Evolutionary conservation across 2,329 filamentous ascomycete species (phyloP).

Genomic region (Scedosporium aurantiacum): DNA sequence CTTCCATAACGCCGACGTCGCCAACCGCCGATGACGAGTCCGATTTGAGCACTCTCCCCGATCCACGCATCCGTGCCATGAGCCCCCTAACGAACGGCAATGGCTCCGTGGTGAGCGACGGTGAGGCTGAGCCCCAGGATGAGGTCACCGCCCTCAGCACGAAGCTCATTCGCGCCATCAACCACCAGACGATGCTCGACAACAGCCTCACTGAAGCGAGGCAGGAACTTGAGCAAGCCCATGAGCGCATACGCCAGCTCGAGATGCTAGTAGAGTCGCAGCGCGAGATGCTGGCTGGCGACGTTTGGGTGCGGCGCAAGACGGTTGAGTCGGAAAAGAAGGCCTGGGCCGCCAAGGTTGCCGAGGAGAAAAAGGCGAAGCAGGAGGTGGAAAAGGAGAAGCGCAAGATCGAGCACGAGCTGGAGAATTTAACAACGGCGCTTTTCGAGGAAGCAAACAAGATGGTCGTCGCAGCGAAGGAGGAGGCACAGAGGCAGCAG

Average conservation of each 20-base stretch:
- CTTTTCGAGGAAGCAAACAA: conserved; percentile 98
- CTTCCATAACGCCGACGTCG: conserved; percentile 23
- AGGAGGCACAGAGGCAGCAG: conserved; percentile 76
- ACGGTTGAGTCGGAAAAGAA: conserved; percentile 64
- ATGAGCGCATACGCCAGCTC: conserved; percentile 54
- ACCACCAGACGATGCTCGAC: conserved; percentile 85
- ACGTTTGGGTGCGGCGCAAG: conserved; percentile 64
- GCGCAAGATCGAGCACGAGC: conserved; percentile 80
- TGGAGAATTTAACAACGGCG: conserved; percentile 80
- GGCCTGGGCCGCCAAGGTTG: conserved; percentile 44
- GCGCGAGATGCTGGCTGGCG: conserved; percentile 60
- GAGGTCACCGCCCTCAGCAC: conserved; percentile 88
- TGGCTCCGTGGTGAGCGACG: conserved; percentile 17
- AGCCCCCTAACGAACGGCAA: conserved; percentile 30
- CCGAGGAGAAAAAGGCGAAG: conserved; percentile 56
- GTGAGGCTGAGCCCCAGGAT: conserved; percentile 46
- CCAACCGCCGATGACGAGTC: conserved; percentile 35
- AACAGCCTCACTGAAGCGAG: conserved; percentile 74
- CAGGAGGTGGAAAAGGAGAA: conserved; percentile 64
- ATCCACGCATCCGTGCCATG: conserved; percentile 44
- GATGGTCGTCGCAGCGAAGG: conserved; percentile 90
- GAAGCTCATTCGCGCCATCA: conserved; percentile 95
- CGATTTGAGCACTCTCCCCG: conserved; percentile 59
- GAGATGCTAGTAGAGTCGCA: conserved; percentile 56
- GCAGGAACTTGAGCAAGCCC: conserved; percentile 68